Percentiles rank a stretch among this genome's conserved stretches.
phyloP scores from a whole-genome alignment of 2,329 filamentous ascomycete genomes.

The Hymenoscyphus occultus region DNA sequence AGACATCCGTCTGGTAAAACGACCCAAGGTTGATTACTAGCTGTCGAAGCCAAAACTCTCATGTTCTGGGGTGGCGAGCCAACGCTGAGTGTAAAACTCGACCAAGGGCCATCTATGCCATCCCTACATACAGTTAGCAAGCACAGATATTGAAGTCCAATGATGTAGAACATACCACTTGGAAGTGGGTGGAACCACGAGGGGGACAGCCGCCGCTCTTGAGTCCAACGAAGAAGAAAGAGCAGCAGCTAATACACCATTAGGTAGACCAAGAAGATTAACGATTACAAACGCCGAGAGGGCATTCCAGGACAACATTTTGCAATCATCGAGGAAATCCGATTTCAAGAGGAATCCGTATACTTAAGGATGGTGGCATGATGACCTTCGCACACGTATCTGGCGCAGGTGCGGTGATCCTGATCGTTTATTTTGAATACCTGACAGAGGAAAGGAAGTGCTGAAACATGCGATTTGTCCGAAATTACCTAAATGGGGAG shows the following conservation, averaged over 20 bases:
- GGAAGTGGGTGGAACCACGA: conserved; percentile 24
- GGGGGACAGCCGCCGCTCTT: conserved; percentile 16
- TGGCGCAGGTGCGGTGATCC: conserved; percentile 3
- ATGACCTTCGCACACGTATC: not conserved
- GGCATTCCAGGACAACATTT: conserved; percentile 22
- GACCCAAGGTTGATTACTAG: conserved; percentile 31
- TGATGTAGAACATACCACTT: conserved; percentile 17
- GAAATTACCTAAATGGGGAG: conserved; percentile 9
- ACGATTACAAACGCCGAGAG: conserved; percentile 15
- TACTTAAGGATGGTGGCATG: conserved; percentile 11
- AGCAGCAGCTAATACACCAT: conserved; percentile 14
- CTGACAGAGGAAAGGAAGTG: not conserved
- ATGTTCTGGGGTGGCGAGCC: conserved; percentile 40
- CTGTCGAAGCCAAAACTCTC: conserved; percentile 42
- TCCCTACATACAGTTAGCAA: conserved; percentile 17
- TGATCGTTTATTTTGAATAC: conserved; percentile 6
- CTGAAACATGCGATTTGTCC: conserved; percentile 6
- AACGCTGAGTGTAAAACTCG: conserved; percentile 40
- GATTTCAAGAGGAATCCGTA: conserved; percentile 7
- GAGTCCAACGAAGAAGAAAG: conserved; percentile 14
- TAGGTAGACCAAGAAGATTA: conserved; percentile 14
- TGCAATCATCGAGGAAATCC: conserved; percentile 13
- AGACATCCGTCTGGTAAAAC: conserved; percentile 26
- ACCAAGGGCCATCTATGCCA: conserved; percentile 41
- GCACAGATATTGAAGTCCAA: not conserved